A percentile compares a stretch with the other conserved stretches of the same genome.
phyloP scores from a whole-genome alignment of 371 early-diverging fungal genomes.

The Actinomucor elegans region DNA sequence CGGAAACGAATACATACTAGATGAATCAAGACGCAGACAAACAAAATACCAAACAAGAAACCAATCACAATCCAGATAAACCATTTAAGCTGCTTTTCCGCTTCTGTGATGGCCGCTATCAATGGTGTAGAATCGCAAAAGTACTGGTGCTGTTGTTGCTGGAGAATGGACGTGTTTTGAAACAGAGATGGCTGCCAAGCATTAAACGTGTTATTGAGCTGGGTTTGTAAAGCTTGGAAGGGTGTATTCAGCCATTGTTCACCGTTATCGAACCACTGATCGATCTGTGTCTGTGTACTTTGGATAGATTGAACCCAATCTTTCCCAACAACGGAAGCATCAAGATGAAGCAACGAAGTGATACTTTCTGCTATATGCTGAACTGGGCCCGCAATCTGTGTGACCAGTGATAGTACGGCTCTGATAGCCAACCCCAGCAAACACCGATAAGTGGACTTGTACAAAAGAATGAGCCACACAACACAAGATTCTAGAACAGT shows the following conservation, averaged over 20 bases:
- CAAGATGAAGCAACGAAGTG: constrained; percentile 4
- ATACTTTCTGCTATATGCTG: constrained; percentile 29
- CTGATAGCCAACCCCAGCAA: constrained; percentile 34
- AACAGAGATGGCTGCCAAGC: constrained; percentile 8
- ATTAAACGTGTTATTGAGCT: constrained; percentile 19
- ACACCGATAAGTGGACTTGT: constrained; percentile 44
- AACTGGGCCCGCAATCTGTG: constrained; percentile 23
- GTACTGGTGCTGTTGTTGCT: not conserved
- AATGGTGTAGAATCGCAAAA: not conserved
- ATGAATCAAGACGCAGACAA: not conserved
- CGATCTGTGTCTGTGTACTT: constrained; percentile 18
- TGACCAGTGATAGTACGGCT: constrained; percentile 20
- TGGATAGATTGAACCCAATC: constrained; percentile 28
- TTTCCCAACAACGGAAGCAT: not conserved
- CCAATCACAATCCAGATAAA: constrained; percentile 1
- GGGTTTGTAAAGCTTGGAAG: constrained; percentile 20
- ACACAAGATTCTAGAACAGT: constrained; percentile 18
- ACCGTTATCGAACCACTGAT: constrained; percentile 27
- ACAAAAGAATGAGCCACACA: constrained; percentile 29
- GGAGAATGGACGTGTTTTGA: no score
- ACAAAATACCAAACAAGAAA: not conserved
- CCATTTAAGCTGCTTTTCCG: not conserved
- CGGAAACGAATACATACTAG: not conserved
- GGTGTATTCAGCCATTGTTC: constrained; percentile 19
- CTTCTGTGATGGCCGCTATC: not conserved